phyloP scores from a whole-genome alignment of 1,284 basidiomycete species.

The Hymenochaete sp. region DNA sequence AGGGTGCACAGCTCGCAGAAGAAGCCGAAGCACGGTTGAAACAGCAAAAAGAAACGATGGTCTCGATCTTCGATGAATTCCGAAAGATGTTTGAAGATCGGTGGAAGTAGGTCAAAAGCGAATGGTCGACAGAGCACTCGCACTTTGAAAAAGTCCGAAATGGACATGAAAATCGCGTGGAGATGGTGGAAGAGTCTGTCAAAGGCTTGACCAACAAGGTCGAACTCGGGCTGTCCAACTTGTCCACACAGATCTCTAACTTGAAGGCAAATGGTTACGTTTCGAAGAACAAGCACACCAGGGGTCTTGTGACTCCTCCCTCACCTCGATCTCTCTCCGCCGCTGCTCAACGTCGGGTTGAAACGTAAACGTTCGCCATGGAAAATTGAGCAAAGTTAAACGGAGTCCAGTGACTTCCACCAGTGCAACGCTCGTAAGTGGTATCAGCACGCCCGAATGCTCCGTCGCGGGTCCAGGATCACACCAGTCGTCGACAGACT shows the following conservation, averaged over 20 bases:
- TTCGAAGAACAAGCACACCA: conserved; percentile 16
- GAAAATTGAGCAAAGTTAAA: too few relatives aligned
- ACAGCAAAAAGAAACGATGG: conserved; percentile 38
- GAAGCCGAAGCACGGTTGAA: conserved; percentile 31
- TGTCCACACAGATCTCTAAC: conserved; percentile 28
- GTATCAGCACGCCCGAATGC: conserved; percentile 15
- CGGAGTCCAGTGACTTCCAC: conserved; percentile 15
- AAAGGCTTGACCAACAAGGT: conserved; percentile 35
- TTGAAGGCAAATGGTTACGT: conserved; percentile 30
- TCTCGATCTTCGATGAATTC: conserved; percentile 52
- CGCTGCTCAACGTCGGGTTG: conserved; percentile 46
- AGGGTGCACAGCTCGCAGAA: conserved; percentile 36
- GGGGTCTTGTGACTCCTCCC: conserved; percentile 61
- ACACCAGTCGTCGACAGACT: conserved; percentile 15
- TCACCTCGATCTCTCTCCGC: conserved; percentile 59
- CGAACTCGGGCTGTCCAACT: conserved; percentile 36
- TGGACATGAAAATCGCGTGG: conserved; percentile 66
- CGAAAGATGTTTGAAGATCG: conserved; percentile 68
- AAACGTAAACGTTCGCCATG: background rate
- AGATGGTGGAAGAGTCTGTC: conserved; percentile 35
- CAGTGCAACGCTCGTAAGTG: conserved; percentile 16
- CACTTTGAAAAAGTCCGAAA: conserved; percentile 65
- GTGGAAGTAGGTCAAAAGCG: conserved; percentile 71
- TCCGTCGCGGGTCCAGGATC: conserved; percentile 15
- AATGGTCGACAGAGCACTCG: conserved; percentile 77